Percentiles rank a stretch among this genome's conserved stretches.
Evolutionary conservation across 768 basidiomycete species (phyloP).

Genomic region (Trametes elegans): DNA sequence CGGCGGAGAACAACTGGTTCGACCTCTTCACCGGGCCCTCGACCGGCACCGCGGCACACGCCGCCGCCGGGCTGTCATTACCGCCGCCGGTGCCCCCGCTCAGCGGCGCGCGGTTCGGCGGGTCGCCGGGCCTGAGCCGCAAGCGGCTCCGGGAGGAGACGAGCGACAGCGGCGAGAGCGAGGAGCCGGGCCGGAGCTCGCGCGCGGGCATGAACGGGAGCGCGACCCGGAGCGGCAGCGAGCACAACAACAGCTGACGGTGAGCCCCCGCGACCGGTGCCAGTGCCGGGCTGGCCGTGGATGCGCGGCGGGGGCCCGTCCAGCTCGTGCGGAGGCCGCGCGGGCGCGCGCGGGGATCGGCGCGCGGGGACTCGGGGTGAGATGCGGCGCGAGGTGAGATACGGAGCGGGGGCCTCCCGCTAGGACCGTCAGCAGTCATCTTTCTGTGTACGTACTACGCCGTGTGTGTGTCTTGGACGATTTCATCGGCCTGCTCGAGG

Average conservation of each 20-base stretch:
- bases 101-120: constrained; percentile 17
- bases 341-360: too few species aligned
- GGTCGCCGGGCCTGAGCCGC: constrained; percentile 15
- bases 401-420: too few species aligned
- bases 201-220: neutral
- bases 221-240: constrained; percentile 1
- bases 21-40: constrained; percentile 19
- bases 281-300: neutral
- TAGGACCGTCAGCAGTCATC: too few species aligned
- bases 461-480: too few species aligned
- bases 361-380: too few species aligned
- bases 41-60: neutral
- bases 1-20: constrained; percentile 18
- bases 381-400: too few species aligned
- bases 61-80: constrained; percentile 7
- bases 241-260: constrained; percentile 10
- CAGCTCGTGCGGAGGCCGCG: too few species aligned
- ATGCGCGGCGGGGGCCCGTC: too few species aligned
- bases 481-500: too few species aligned
- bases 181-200: neutral
- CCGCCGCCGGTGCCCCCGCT: constrained; percentile 18
- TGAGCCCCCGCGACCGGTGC: neutral
- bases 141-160: constrained; percentile 22
- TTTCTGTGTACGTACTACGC: too few species aligned
- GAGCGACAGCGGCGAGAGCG: constrained; percentile 16